Base-by-base conservation (phyloP, 192 early-diverging fungal genomes). In the Allomyces javanicus region DNA sequence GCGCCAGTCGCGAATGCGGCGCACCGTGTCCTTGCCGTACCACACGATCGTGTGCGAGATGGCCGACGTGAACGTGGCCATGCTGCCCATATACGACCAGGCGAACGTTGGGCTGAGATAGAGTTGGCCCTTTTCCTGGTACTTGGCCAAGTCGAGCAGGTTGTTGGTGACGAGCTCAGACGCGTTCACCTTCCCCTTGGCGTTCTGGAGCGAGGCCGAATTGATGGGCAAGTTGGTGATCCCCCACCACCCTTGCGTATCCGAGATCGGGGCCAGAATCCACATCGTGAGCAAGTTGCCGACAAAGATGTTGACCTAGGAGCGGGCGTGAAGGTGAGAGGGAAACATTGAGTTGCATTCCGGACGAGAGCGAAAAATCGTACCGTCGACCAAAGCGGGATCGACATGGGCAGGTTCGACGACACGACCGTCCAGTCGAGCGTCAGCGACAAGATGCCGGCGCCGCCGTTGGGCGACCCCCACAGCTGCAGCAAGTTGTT, bases 101-200 rank as follows among this genome's bases (percentile, higher is more conserved):
- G 50, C 50, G 21, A 58, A 58, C 70, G 77, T 74, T 24, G 75
- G 63, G 19, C 78, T 69, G 61, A 83, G 66, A 27, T 72, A 73
- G 14, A 83, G 69, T 45, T 76, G 82, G 2, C 75, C 77, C 62
- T 77, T 72, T 21, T 67, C 66, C 9, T 68, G 64, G 50, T 58
- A 58, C 50, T 14, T 14, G 17, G 50, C 12, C 17, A 58, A 21
- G 17, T n/a, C 17, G 17, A 58, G 21, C 50, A 3, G 50, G 3
- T 14, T 21, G 21, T 58, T 58, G 50, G 21, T n/a, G 50, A n/a
- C 50, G 17, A 58, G 50, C 50, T 14, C 50, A 12, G 50, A 58
- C 17, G 12, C 50, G 50, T 58, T n/a, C 17, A 21, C 17, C 17
- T 21, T 21, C 0, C 17, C 2, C 17, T 58, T 58, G 50, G 17